Evolutionary conservation across 2,329 filamentous ascomycete genomes (phyloP).

Genomic region (Aspergillus cejpii): DNA sequence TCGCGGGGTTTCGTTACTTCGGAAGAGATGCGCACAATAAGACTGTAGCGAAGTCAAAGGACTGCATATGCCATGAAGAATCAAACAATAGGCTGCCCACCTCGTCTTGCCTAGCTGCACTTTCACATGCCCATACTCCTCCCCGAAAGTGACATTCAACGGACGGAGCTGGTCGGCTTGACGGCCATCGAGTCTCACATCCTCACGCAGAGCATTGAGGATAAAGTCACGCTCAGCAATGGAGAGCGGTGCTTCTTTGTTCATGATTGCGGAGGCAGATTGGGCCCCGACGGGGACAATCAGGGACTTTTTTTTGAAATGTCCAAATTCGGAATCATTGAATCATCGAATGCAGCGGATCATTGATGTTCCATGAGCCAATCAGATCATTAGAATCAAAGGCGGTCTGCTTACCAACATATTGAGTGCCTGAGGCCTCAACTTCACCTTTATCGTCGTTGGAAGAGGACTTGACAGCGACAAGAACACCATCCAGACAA

Average conservation of each 20-base stretch:
- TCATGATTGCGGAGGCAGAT: slow-evolving; percentile 54
- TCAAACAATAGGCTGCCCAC: slow-evolving; percentile 45
- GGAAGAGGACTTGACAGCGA: slow-evolving; percentile 2
- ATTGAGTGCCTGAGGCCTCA: slow-evolving; percentile 11
- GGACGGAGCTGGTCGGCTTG: slow-evolving; percentile 71
- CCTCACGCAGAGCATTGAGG: slow-evolving; percentile 70
- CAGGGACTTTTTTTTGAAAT: slow-evolving; percentile 15
- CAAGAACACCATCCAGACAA: slow-evolving; percentile 3
- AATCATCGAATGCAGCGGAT: slow-evolving; percentile 14
- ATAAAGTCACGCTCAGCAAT: slow-evolving; percentile 84
- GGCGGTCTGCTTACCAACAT: slow-evolving; percentile 12
- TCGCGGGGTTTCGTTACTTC: slow-evolving; percentile 79
- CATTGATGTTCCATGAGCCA: slow-evolving; percentile 10
- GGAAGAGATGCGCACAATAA: slow-evolving; percentile 72
- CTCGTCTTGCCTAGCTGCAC: slow-evolving; percentile 84
- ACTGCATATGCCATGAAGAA: background rate
- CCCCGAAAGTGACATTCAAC: slow-evolving; percentile 72
- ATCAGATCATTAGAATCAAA: background rate
- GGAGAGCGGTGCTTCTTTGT: slow-evolving; percentile 84
- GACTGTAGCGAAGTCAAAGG: slow-evolving; percentile 7
- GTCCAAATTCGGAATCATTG: slow-evolving; percentile 15
- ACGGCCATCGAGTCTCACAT: slow-evolving; percentile 77
- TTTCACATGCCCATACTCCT: slow-evolving; percentile 85
- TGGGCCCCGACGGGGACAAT: slow-evolving; percentile 20
- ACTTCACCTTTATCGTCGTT: background rate